Percentiles rank a stretch among this genome's conserved stretches.
phyloP scores from a whole-genome alignment of 106 monocot genomes.

The Ottelia alismoides region DNA sequence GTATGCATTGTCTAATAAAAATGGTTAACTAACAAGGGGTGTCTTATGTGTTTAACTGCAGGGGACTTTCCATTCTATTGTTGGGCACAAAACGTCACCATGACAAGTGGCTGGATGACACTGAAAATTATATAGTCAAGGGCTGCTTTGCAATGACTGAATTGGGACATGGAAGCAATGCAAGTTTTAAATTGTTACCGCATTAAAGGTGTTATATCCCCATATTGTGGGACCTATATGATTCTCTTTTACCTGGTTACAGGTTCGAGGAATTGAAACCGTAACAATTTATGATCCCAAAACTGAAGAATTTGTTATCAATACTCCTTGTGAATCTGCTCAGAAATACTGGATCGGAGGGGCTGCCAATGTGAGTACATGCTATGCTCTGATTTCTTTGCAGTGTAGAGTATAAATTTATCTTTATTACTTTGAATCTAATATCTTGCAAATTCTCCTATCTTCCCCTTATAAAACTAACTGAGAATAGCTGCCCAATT shows the following conservation, averaged over 20 bases:
- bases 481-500: no score
- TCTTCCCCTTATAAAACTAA: no score
- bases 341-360: constrained; percentile 99
- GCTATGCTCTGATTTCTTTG: neutral
- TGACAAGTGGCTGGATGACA: constrained; percentile 78
- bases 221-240: neutral
- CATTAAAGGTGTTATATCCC: neutral
- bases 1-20: no score
- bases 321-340: constrained; percentile 95
- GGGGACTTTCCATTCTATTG: constrained; percentile 69
- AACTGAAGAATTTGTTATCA: constrained; percentile 70
- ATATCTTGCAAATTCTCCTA: no score
- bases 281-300: constrained; percentile 56
- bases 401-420: neutral
- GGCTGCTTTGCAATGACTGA: constrained; percentile 99
- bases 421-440: neutral
- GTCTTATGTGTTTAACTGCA: constrained; percentile 11
- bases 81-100: constrained; percentile 93
- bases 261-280: constrained; percentile 96
- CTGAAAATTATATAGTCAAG: no score
- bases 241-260: neutral
- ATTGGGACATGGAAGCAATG: constrained; percentile 98
- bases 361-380: constrained; percentile 68
- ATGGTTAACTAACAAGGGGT: neutral
- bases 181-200: constrained; percentile 8